Evolutionary conservation across 805 yeast species (phyloP).

Genomic region (Candida arabinofermentans): DNA sequence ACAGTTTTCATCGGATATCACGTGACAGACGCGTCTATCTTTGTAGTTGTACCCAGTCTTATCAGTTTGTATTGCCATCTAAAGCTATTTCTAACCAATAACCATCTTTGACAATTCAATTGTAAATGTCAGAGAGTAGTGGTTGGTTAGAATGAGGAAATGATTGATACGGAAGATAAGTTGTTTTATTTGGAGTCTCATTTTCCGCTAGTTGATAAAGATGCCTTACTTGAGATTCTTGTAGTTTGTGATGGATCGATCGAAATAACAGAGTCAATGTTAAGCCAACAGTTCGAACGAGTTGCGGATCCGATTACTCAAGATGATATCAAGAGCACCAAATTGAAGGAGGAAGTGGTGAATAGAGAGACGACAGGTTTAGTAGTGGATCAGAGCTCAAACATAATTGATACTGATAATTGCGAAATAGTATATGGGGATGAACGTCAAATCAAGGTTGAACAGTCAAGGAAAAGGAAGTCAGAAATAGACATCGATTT

Average conservation of each 20-base stretch:
- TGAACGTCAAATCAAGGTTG: too few species aligned
- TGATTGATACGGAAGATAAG: constrained; percentile 36
- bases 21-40: too few species aligned
- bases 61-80: too few species aligned
- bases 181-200: constrained; percentile 31
- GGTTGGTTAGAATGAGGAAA: too few species aligned
- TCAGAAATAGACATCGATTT: background rate
- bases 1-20: too few species aligned
- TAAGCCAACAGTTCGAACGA: constrained; percentile 33
- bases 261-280: constrained; percentile 34
- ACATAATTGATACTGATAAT: too few species aligned
- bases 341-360: background rate
- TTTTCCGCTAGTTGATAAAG: constrained; percentile 42
- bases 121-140: too few species aligned
- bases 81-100: too few species aligned
- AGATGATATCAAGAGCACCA: background rate
- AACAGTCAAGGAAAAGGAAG: background rate
- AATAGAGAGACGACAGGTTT: background rate
- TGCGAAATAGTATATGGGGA: too few species aligned
- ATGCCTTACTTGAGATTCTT: constrained; percentile 46
- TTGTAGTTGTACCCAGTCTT: too few species aligned
- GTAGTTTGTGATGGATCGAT: constrained; percentile 52
- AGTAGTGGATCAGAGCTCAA: too few species aligned
- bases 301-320: background rate
- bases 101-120: background rate